Evolutionary conservation across 1,139 yeast species (phyloP), one percentile per base, ranked within the genome.

Genomic region (Entelexis paramagnoliae): DNA sequence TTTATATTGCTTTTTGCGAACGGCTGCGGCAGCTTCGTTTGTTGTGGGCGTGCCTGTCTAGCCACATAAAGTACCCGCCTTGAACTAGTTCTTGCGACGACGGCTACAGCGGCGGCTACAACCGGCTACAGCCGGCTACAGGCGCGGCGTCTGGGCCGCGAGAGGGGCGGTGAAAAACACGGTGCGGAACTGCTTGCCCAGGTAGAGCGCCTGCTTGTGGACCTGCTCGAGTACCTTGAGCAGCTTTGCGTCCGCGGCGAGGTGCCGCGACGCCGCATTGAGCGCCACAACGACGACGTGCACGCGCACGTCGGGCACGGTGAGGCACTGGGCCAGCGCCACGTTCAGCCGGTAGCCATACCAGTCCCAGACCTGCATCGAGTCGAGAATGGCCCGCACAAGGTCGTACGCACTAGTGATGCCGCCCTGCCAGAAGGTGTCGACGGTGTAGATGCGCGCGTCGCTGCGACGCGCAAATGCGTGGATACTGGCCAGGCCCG

Each of bases 281-380:
- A 53, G 49, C 14, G 49, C 52, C 4, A 53, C 35, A 3, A 51
- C 49, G 7, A 49, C 46, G 4, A 45, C 10, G 13, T 43, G 51
- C 17, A 19, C 19, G 32, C 30, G 16, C 10, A 19, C 24, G 19
- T n/a, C 36, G 26, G 35, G 50, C 33, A n/a, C 36, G 11, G n/a
- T 29, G 16, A 39, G 32, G 42, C 46, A 40, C 16, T 48, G 51
- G 17, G 42, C 38, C 13, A 48, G 32, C 30, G 33, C n/a, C 33
- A 45, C 33, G 20, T 38, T 35, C 11, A 38, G 19, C 7, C 43
- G 45, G 42, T 53, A 53, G 14, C 54, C 52, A 20, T 34, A 53
- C 51, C 51, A 53, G 19, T 53, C 56, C 17, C 49, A 41, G 5
- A 51, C 36, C 30, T 35, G 51, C 50, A 53, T 48, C 19, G 49